A percentile compares a stretch with the other conserved stretches of the same genome.
These are phyloP conservation scores for Lachancea meyersii DNA, from an alignment of 805 yeast genomes.

Conservation along the genomic window DNA sequence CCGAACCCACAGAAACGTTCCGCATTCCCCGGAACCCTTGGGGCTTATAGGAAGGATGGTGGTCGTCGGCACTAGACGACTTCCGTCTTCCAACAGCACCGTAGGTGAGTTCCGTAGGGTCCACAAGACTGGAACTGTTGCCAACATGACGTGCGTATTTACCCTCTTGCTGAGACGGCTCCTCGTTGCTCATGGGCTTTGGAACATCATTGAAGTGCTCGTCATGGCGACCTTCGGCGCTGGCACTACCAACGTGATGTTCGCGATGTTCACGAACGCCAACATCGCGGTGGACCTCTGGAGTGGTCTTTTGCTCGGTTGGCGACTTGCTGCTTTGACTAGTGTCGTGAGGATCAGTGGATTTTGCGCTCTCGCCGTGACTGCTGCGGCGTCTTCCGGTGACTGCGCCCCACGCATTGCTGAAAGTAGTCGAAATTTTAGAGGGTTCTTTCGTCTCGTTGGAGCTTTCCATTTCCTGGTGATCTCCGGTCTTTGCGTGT, in stretches of 20 bases:
- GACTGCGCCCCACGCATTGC: slow-evolving; percentile 7
- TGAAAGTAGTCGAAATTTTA: slow-evolving; percentile 2
- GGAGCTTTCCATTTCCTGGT: background rate
- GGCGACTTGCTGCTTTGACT: too few species aligned
- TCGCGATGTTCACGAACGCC: too few species aligned
- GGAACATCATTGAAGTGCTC: background rate
- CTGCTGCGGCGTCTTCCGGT: slow-evolving; percentile 6
- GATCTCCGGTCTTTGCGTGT: background rate
- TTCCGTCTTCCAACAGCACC: slow-evolving; percentile 16
- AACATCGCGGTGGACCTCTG: too few species aligned
- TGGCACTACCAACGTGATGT: background rate
- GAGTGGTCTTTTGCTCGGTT: too few species aligned
- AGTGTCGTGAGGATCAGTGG: background rate
- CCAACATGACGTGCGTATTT: slow-evolving; percentile 20
- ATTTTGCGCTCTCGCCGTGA: background rate
- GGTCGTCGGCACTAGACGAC: background rate
- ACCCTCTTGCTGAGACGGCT: slow-evolving; percentile 1
- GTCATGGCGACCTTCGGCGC: background rate
- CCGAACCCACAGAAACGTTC: slow-evolving; percentile 9
- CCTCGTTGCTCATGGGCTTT: background rate
- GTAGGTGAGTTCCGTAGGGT: slow-evolving; percentile 25
- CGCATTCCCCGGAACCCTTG: slow-evolving; percentile 5
- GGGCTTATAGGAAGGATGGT: background rate
- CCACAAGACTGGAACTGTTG: slow-evolving; percentile 26
- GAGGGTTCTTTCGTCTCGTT: slow-evolving; percentile 2